These are phyloP conservation scores for Mallotus repandus DNA, from an alignment of 441 rosid genomes.

Conservation along the genomic window DNA sequence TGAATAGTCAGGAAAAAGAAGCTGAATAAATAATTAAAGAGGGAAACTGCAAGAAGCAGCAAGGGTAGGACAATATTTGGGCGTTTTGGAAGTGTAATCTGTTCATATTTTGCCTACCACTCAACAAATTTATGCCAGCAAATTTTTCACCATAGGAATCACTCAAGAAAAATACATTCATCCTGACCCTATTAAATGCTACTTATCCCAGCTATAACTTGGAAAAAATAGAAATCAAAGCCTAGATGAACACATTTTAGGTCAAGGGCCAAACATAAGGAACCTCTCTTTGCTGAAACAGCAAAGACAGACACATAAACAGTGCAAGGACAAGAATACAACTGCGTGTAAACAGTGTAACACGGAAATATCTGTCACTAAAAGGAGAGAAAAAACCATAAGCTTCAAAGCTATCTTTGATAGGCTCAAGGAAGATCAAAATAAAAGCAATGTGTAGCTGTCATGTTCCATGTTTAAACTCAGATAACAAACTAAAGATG, in stretches of 20 bases:
- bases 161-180: neutral
- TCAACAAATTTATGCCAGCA: neutral
- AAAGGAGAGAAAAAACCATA: neutral
- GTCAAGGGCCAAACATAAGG: neutral
- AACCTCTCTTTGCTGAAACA: neutral
- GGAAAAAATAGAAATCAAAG: neutral
- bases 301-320: neutral
- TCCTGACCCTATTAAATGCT: neutral
- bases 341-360: neutral
- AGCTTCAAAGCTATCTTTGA: too few relatives aligned
- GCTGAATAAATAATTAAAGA: neutral
- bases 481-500: neutral
- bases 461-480: neutral
- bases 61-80: neutral
- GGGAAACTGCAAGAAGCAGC: neutral
- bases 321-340: too few relatives aligned
- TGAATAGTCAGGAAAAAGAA: neutral
- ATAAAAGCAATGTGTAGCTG: neutral
- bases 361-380: neutral
- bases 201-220: neutral
- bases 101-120: neutral
- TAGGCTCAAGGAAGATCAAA: neutral
- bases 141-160: neutral
- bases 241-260: neutral
- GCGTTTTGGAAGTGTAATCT: neutral